Evolutionary conservation across 2,329 filamentous ascomycete species (phyloP).

Genomic region (Arthrobotrys megalospora): DNA sequence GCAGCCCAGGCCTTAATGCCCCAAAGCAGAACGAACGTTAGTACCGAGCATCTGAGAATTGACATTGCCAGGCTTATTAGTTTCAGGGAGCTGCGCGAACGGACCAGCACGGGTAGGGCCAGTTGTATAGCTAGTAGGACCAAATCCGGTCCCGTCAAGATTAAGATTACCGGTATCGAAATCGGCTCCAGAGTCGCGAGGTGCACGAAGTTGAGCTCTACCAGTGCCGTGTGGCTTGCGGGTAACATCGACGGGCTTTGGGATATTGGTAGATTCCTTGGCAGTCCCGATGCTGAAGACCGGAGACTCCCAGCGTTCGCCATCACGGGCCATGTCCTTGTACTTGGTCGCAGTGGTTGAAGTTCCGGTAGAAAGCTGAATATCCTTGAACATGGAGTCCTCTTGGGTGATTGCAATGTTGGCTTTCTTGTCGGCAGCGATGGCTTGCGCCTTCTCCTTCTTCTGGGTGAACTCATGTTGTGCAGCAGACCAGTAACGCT

Average conservation of each 20-base stretch:
- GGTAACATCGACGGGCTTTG: slow-evolving; percentile 71
- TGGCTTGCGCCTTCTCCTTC: slow-evolving; percentile 81
- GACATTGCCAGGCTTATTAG: slow-evolving; percentile 28
- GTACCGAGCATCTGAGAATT: slow-evolving; percentile 24
- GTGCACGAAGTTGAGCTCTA: slow-evolving; percentile 61
- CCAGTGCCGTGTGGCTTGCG: slow-evolving; percentile 74
- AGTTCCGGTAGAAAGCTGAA: slow-evolving; percentile 88
- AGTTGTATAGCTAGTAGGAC: neutral
- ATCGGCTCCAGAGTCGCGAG: slow-evolving; percentile 50
- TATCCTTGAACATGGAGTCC: slow-evolving; percentile 91
- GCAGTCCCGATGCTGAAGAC: slow-evolving; percentile 90
- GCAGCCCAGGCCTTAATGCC: slow-evolving; percentile 22
- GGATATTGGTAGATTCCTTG: slow-evolving; percentile 79
- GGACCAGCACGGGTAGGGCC: slow-evolving; percentile 41
- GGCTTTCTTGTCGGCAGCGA: slow-evolving; percentile 78
- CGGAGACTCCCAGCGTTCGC: slow-evolving; percentile 93
- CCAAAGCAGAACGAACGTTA: slow-evolving; percentile 39
- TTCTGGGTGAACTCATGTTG: slow-evolving; percentile 81
- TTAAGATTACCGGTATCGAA: slow-evolving; percentile 46
- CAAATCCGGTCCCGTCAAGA: slow-evolving; percentile 41
- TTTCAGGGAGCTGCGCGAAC: slow-evolving; percentile 41
- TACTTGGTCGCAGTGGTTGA: slow-evolving; percentile 95
- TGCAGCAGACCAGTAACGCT: slow-evolving; percentile 82
- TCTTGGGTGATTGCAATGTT: slow-evolving; percentile 89
- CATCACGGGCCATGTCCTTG: slow-evolving; percentile 86